phyloP scores from a whole-genome alignment of 2,329 filamentous ascomycete genomes.

The Paraphoma chrysanthemicola region DNA sequence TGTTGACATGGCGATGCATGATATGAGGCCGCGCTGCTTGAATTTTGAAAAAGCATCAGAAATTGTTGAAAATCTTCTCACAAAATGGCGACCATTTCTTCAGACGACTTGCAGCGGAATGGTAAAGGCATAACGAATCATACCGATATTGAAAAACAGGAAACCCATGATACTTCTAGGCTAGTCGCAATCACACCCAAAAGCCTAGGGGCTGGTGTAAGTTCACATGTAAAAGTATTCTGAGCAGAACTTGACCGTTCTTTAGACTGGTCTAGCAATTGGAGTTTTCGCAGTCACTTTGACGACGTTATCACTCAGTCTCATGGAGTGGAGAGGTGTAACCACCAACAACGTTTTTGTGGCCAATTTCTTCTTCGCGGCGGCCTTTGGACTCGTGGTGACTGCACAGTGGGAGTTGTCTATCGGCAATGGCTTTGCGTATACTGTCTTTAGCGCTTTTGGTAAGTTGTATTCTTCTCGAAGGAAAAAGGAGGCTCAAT shows the following conservation, averaged over 20 bases:
- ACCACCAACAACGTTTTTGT: conserved; percentile 60
- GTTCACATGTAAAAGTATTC: background rate
- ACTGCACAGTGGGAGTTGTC: conserved; percentile 64
- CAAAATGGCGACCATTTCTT: conserved; percentile 9
- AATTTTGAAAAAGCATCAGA: background rate
- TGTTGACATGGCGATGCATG: background rate
- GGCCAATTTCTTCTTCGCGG: conserved; percentile 62
- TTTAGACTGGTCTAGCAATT: conserved; percentile 58
- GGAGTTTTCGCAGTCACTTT: conserved; percentile 63
- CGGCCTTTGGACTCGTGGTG: conserved; percentile 60
- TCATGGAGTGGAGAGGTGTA: conserved; percentile 64
- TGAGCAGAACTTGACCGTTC: background rate
- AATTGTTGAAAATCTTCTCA: background rate
- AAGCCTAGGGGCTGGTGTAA: conserved; percentile 20
- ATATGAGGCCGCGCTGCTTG: background rate
- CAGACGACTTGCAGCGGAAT: conserved; percentile 9
- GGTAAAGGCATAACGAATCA: conserved; percentile 7
- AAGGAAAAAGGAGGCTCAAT: background rate
- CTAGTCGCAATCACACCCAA: conserved; percentile 6
- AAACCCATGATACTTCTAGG: conserved; percentile 5
- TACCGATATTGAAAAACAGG: conserved; percentile 24
- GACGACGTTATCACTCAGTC: conserved; percentile 60
- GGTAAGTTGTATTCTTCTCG: conserved; percentile 40
- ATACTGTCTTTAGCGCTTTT: conserved; percentile 63
- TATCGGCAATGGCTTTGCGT: conserved; percentile 60